Base-by-base conservation (phyloP, 768 basidiomycete species). In the Tulasnella sp. region DNA sequence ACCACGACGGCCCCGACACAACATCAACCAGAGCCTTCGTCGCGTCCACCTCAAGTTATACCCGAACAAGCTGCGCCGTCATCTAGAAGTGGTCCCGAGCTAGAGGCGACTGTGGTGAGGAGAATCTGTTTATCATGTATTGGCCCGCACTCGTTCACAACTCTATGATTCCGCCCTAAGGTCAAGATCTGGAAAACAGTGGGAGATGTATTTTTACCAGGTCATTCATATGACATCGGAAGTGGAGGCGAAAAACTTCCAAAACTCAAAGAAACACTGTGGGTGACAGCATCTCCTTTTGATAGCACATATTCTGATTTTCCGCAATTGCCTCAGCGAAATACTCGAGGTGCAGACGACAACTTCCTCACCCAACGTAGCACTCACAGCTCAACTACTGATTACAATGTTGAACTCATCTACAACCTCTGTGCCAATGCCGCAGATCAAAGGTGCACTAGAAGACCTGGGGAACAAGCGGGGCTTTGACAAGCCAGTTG, bases 191-290 rank as follows among this genome's bases (percentile, higher is more conserved):
- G 53, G 53, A 25, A 15, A 47, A 37, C 49, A 5, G 15, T 49
- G 15, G 53, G 53, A 13, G 53, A 54, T n/a, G 37, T 54, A 8
- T 19, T 53, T 16, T n/a, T 54, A 2, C 53, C 52, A 3, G 44
- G 42, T 24, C 25, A 54, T 32, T 25, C 19, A 24, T 53, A 54
- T 16, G 32, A 27, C 29, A 13, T 34, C 20, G 53, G 47, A 12
- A 19, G 19, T 15, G 35, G 19, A 13, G 13, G 27, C 12, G 35
- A 25, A 1, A 32, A 9, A 22, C n/a, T 49, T 19, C 53, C 53
- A 9, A 24, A 33, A n/a, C 37, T 37, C 15, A 16, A 16, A 19
- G 53, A 54, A 24, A 54, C 53, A 22, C 37, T 53, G 53, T 54
- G 28, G 15, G 37, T 35, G 13, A 13, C 15, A 10, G 19, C 28